Evolutionary conservation across 805 yeast species (phyloP).

Genomic region (Maudiozyma bulderi): DNA sequence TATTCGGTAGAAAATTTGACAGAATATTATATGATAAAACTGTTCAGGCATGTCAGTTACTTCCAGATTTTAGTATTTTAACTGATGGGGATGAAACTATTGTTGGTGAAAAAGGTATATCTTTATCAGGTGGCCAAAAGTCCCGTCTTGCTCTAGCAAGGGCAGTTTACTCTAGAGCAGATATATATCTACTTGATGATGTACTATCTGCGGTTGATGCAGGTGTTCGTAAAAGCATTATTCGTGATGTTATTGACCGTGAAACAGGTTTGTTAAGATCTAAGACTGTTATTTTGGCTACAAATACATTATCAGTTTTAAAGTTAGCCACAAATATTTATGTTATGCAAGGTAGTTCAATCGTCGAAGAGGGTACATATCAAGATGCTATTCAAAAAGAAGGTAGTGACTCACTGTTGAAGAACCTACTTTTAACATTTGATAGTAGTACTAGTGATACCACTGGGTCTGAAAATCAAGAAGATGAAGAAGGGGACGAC

Average conservation of each 20-base stretch:
- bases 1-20: conserved; percentile 41
- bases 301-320: conserved; percentile 48
- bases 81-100: conserved; percentile 46
- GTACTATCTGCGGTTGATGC: conserved; percentile 65
- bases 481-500: conserved; percentile 6
- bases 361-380: conserved; percentile 52
- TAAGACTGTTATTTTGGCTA: conserved; percentile 48
- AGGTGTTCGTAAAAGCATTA: conserved; percentile 51
- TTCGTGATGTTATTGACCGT: conserved; percentile 38
- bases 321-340: conserved; percentile 51
- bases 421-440: conserved; percentile 22
- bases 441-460: conserved; percentile 22
- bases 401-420: conserved; percentile 24
- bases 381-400: conserved; percentile 31
- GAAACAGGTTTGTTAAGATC: conserved; percentile 38
- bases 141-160: conserved; percentile 59
- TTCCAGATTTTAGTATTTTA: conserved; percentile 38
- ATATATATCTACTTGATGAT: conserved; percentile 54
- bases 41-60: conserved; percentile 40
- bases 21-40: conserved; percentile 34
- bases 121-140: conserved; percentile 55
- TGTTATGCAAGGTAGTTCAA: conserved; percentile 44
- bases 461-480: not conserved
- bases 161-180: conserved; percentile 55
- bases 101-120: conserved; percentile 54